These are phyloP conservation scores for Selaginella tamariscina DNA, from an alignment of 75 land plant genomes.

Conservation along the genomic window DNA sequence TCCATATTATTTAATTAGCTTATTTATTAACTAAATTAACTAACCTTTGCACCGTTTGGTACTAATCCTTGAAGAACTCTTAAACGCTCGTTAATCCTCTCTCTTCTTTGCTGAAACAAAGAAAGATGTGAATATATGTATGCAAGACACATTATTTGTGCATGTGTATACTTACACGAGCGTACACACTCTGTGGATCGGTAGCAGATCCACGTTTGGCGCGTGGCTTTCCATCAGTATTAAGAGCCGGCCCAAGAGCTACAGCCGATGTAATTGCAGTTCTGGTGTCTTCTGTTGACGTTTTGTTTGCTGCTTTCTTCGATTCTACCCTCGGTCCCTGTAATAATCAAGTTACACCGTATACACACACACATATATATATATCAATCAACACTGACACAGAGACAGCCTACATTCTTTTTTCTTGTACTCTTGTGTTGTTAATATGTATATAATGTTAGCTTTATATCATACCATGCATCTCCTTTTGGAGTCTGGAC, in stretches of 20 bases:
- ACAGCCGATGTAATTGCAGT: not conserved
- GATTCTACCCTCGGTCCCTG: not conserved
- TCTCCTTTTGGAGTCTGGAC: no score
- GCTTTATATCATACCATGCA: no score
- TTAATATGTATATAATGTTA: no score
- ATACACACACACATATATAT: no score
- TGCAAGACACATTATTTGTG: not conserved
- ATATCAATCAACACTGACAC: no score
- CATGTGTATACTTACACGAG: not conserved
- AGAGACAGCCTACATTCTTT: no score
- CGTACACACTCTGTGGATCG: slow-evolving; percentile 5
- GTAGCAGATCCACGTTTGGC: slow-evolving; percentile 13
- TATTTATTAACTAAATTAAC: not conserved
- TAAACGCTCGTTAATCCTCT: slow-evolving; percentile 15
- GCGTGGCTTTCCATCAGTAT: slow-evolving; percentile 8
- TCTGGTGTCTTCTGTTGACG: not conserved
- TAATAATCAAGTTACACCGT: no score
- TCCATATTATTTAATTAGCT: not conserved
- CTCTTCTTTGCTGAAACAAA: slow-evolving; percentile 15
- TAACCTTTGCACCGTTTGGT: slow-evolving; percentile 13
- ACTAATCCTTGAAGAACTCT: slow-evolving; percentile 4
- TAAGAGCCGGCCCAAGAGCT: slow-evolving; percentile 5
- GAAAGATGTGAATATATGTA: not conserved
- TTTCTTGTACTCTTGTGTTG: no score
- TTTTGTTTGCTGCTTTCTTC: not conserved